Conservation (phyloP, 1,139 yeast genomes). For the Dujonia santamariae region DNA sequence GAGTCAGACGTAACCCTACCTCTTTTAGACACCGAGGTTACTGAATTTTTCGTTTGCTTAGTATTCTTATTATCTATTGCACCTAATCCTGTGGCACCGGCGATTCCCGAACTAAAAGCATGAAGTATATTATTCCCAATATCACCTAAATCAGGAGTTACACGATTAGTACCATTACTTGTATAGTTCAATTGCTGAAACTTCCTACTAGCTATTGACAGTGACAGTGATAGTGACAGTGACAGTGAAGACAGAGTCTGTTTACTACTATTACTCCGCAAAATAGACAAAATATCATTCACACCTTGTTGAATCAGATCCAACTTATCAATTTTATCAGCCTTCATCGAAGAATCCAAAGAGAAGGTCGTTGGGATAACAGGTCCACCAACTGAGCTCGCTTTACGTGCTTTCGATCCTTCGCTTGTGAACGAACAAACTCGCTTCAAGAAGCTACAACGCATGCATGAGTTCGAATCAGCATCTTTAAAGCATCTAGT, state of each 20-base stretch:
- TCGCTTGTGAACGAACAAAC: slow-evolving; percentile 48
- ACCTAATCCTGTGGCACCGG: too few species aligned
- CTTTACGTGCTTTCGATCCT: not conserved
- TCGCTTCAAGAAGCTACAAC: slow-evolving; percentile 51
- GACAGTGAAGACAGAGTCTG: not conserved
- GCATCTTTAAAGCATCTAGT: slow-evolving; percentile 58
- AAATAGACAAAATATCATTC: slow-evolving; percentile 16
- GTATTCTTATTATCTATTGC: not conserved
- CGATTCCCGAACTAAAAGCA: too few species aligned
- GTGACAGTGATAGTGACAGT: not conserved
- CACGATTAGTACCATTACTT: not conserved
- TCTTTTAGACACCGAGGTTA: too few species aligned
- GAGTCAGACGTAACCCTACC: too few species aligned
- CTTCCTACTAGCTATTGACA: not conserved
- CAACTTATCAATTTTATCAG: slow-evolving; percentile 10
- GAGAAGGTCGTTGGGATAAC: slow-evolving; percentile 7
- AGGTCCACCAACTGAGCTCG: slow-evolving; percentile 3
- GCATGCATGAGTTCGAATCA: slow-evolving; percentile 47
- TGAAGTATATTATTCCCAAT: not conserved
- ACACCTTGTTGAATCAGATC: slow-evolving; percentile 5
- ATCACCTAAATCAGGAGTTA: not conserved
- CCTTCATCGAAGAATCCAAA: slow-evolving; percentile 8
- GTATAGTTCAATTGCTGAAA: not conserved
- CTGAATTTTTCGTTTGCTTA: too few species aligned
- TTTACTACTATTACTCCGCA: slow-evolving; percentile 2